These are phyloP conservation scores for Naganishia liquefaciens DNA, from an alignment of 1,284 basidiomycete species.

Conservation along the genomic window DNA sequence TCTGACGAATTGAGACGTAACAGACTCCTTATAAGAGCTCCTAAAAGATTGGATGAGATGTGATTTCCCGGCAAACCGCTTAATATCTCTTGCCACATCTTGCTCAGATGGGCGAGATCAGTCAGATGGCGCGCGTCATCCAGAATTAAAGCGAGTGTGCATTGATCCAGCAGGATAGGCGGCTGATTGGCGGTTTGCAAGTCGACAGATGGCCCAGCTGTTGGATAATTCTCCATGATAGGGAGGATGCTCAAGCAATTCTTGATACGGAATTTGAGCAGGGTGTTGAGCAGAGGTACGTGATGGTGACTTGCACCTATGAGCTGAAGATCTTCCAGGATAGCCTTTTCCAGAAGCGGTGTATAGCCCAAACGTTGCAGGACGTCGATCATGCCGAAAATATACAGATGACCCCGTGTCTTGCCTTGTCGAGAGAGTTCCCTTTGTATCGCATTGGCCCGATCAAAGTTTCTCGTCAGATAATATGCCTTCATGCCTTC, in stretches of 20 bases:
- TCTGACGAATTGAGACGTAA: constrained; percentile 6
- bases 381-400: constrained; percentile 3
- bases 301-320: constrained; percentile 1
- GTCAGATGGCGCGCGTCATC: constrained; percentile 1
- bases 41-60: constrained; percentile 8
- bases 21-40: constrained; percentile 6
- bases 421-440: constrained; percentile 3
- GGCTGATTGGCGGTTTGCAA: not conserved
- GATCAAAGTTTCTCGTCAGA: constrained; percentile 9
- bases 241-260: constrained; percentile 11
- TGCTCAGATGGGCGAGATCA: not conserved
- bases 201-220: not conserved
- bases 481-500: constrained; percentile 27
- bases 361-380: constrained; percentile 12
- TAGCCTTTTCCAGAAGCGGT: constrained; percentile 16
- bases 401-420: not conserved
- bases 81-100: constrained; percentile 1
- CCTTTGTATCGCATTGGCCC: constrained; percentile 4
- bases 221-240: constrained; percentile 9
- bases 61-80: not conserved
- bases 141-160: constrained; percentile 10
- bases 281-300: constrained; percentile 18
- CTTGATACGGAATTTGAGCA: constrained; percentile 13
- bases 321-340: constrained; percentile 16
- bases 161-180: constrained; percentile 14